Evolutionary conservation across 2,329 filamentous ascomycete genomes (phyloP), one percentile per base, ranked within the genome.

Genomic region (Sporothrix curviconia): DNA sequence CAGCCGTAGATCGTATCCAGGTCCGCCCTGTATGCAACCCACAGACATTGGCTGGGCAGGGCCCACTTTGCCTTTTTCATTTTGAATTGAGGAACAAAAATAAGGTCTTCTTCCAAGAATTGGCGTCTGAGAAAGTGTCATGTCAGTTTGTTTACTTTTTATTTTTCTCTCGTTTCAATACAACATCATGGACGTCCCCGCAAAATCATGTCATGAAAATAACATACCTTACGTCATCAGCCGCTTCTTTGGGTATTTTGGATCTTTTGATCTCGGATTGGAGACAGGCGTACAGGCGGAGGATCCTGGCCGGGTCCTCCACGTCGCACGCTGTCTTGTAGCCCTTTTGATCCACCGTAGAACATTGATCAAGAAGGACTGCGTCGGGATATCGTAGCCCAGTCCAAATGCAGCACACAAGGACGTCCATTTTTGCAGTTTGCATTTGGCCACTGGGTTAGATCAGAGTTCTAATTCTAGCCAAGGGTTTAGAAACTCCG

Each of bases 401-500:
- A 47, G 22, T 11, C 42, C 32, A 25, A 55, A n/a, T 6, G 32
- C 53, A n/a, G n/a, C n/a, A n/a, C n/a, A n/a, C n/a, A n/a, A n/a
- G n/a, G n/a, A n/a, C n/a, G n/a, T n/a, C n/a, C n/a, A n/a, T n/a
- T n/a, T n/a, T n/a, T n/a, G n/a, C n/a, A n/a, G n/a, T n/a, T n/a
- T n/a, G n/a, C n/a, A n/a, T 19, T 47, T 15, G 8, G 36, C n/a
- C 15, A 7, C 3, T 12, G 36, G n/a, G 36, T 39, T n/a, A 39
- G 36, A n/a, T n/a, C 36, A 39, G 36, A 39, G 15, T 6, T 39
- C n/a, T 39, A 56, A 28, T 17, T 40, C 7, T 5, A 56, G 44
- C 54, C 54, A 56, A 2, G 54, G 54, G 28, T n/a, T n/a, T n/a
- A 56, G 50, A 14, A 19, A 43, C 19, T 50, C 54, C 17, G 8